Evolutionary conservation across 83 land plant species (phyloP), one percentile per base, ranked within the genome.

Genomic region (Thuja plicata): DNA sequence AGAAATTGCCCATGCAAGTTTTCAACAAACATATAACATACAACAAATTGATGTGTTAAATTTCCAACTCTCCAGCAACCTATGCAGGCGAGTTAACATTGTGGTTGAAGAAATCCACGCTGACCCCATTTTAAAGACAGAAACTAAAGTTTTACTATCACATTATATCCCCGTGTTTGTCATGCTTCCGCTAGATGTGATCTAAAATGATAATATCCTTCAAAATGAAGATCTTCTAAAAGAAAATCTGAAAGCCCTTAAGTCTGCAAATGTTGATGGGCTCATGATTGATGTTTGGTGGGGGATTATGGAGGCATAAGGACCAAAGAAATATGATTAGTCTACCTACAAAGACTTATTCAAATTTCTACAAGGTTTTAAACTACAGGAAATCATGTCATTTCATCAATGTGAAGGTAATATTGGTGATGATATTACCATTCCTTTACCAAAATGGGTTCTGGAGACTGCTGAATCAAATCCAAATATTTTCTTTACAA

Each of bases 251-350:
- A 86, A 89, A 88, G 88, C 91, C 86, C 94, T 97, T 82, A 94
- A 88, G 50, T 70, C 86, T 1, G 94, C 93, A 12, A 93, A 92
- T 40, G 96, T 97, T 19, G 99, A 97, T 89, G 99, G 99, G 34
- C 96, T 97, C 0, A 97, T 97, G 98, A 93, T 94, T 70, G 99
- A 97, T 87, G 97, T 97, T 35, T 97, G 99, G 99, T 97, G 99
- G 98, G 97, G 99, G 16, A 90, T 96, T 17, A 92, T 95, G n/a
- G 99, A 97, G 88, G 87, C 89, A 30, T 87, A 94, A 89, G 94
- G 94, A 5, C 98, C 97, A 0, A 94, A 92, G 87, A 74, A 89
- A 71, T 97, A 96, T 84, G 93, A 94, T 37, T 97, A 98, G 99
- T 86, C 89, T 77, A 94, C 93, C 41, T 97, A 97, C 89, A 90